Conservation (phyloP, 1,284 basidiomycete genomes). For the Ustilago trichophora region DNA sequence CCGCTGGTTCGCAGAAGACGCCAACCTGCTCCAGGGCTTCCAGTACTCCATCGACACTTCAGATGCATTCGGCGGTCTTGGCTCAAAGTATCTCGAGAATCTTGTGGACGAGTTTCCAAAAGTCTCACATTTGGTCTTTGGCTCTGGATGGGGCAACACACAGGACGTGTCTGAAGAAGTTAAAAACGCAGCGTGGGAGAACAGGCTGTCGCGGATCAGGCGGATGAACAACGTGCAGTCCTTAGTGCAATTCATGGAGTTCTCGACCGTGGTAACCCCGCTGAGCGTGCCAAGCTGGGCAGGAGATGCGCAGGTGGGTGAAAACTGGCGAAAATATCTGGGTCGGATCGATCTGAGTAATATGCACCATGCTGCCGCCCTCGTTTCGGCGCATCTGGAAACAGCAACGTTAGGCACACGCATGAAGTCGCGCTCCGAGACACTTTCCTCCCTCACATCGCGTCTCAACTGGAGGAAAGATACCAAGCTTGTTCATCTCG, state of each 20-base stretch:
- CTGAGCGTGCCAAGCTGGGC: conserved; percentile 22
- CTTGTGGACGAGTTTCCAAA: conserved; percentile 62
- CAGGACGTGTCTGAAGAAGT: conserved; percentile 5
- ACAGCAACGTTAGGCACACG: conserved; percentile 59
- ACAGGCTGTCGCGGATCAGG: conserved; percentile 30
- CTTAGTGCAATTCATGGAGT: conserved; percentile 37
- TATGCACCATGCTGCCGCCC: conserved; percentile 50
- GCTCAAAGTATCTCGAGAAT: conserved; percentile 40
- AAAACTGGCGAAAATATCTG: conserved; percentile 17
- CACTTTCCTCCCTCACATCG: conserved; percentile 39
- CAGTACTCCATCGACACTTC: conserved; percentile 50
- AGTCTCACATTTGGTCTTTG: conserved; percentile 38
- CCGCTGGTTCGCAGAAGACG: conserved; percentile 62
- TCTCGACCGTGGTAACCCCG: conserved; percentile 43
- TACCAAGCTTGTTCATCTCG: conserved; percentile 57
- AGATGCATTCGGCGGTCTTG: conserved; percentile 56
- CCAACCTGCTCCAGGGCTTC: conserved; percentile 59
- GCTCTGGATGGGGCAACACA: conserved; percentile 43
- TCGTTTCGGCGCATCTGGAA: conserved; percentile 57
- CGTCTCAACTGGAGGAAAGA: conserved; percentile 61
- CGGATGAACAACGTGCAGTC: conserved; percentile 56
- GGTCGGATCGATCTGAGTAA: conserved; percentile 28
- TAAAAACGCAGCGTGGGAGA: conserved; percentile 11
- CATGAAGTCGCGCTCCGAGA: conserved; percentile 37
- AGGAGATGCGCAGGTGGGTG: conserved; percentile 12